Conservation (phyloP, 1,284 basidiomycete genomes). For the Sanghuangporus weigelae region DNA sequence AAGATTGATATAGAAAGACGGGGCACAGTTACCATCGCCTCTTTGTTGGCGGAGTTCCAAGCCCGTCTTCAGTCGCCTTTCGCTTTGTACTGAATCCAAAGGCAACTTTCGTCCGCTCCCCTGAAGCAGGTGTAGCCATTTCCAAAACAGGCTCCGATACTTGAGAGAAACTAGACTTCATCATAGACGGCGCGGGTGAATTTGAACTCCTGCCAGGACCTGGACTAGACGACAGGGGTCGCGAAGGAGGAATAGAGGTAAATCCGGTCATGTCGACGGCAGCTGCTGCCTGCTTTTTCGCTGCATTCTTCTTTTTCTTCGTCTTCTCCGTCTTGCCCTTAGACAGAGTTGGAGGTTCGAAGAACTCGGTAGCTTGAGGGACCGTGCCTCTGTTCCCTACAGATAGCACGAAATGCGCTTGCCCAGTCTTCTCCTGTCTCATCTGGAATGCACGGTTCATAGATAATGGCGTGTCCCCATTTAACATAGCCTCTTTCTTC, state of each 20-base stretch:
- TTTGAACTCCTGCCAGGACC: conserved; percentile 47
- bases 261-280: conserved; percentile 53
- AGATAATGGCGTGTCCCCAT: conserved; percentile 88
- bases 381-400: conserved; percentile 90
- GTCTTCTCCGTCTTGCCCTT: conserved; percentile 75
- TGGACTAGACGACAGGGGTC: conserved; percentile 39
- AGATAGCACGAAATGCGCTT: conserved; percentile 90
- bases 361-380: conserved; percentile 71
- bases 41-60: conserved; percentile 43
- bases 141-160: conserved; percentile 49
- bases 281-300: conserved; percentile 40
- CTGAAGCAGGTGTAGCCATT: conserved; percentile 45
- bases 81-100: conserved; percentile 74
- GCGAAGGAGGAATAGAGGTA: conserved; percentile 61
- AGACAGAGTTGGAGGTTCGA: conserved; percentile 68
- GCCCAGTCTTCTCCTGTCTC: conserved; percentile 86
- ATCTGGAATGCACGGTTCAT: conserved; percentile 90
- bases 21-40: conserved; percentile 25
- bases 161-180: conserved; percentile 68
- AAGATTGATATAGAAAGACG: not conserved
- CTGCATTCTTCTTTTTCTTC: conserved; percentile 60
- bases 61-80: conserved; percentile 62
- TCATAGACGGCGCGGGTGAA: conserved; percentile 51
- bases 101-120: conserved; percentile 64
- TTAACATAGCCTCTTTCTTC: conserved; percentile 86